Conservation (phyloP, 108 stramenopile genomes). For the Mayamaea pseudoterrestris region DNA sequence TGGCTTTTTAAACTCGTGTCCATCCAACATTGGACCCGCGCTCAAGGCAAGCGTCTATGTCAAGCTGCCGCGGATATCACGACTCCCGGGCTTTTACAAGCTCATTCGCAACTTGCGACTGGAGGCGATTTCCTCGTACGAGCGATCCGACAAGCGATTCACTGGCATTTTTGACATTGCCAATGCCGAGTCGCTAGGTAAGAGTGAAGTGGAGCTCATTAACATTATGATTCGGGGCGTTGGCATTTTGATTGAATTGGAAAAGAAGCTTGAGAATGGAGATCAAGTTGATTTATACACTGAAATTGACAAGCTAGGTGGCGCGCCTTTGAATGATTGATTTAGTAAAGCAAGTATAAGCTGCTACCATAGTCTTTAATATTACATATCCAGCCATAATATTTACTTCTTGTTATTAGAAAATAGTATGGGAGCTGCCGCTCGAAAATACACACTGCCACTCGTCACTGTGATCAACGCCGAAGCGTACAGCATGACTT, state of each 20-base stretch:
- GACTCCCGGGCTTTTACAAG: conserved; percentile 50
- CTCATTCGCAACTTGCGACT: conserved; percentile 39
- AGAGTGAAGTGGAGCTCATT: conserved; percentile 82
- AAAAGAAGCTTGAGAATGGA: conserved; percentile 54
- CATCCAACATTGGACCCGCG: conserved; percentile 81
- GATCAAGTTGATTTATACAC: conserved; percentile 47
- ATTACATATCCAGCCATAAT: too few species aligned
- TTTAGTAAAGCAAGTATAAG: too few species aligned
- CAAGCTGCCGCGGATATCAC: conserved; percentile 54
- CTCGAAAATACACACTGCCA: conserved; percentile 73
- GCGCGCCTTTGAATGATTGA: too few species aligned
- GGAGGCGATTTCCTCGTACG: too few species aligned
- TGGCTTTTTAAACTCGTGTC: conserved; percentile 73
- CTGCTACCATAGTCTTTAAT: too few species aligned
- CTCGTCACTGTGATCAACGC: conserved; percentile 75
- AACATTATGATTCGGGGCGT: conserved; percentile 90
- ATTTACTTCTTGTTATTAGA: neutral
- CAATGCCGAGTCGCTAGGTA: conserved; percentile 79
- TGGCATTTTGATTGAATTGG: conserved; percentile 62
- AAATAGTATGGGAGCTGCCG: conserved; percentile 52
- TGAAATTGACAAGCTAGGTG: too few species aligned
- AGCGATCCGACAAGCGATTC: conserved; percentile 26
- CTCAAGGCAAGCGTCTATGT: conserved; percentile 78
- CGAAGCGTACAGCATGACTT: conserved; percentile 48
- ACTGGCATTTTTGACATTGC: conserved; percentile 79